These are phyloP conservation scores for Hypoxylon sp. DNA, from an alignment of 2,329 filamentous ascomycete species.

Conservation along the genomic window DNA sequence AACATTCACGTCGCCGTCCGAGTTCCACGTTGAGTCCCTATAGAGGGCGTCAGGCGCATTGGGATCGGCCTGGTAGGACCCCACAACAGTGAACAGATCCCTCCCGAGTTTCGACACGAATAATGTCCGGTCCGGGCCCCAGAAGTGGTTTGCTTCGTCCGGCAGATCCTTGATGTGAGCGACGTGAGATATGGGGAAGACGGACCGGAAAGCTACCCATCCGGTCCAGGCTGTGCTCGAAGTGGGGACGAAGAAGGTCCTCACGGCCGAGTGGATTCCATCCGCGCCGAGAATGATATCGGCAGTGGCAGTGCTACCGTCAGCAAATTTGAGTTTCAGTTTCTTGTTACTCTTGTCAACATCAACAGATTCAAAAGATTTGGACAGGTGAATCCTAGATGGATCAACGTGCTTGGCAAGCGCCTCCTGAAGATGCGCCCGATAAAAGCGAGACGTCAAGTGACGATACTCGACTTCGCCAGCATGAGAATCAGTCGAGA, in stretches of 20 bases:
- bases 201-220: slow-evolving; percentile 62
- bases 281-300: slow-evolving; percentile 68
- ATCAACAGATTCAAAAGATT: slow-evolving; percentile 58
- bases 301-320: slow-evolving; percentile 60
- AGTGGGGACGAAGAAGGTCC: slow-evolving; percentile 60
- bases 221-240: slow-evolving; percentile 60
- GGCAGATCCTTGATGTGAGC: slow-evolving; percentile 58
- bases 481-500: slow-evolving; percentile 60
- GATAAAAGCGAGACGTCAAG: slow-evolving; percentile 62
- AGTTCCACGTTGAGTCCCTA: slow-evolving; percentile 57
- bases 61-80: slow-evolving; percentile 58
- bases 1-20: slow-evolving; percentile 55
- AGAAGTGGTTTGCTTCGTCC: slow-evolving; percentile 62
- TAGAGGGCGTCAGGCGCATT: slow-evolving; percentile 52
- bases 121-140: slow-evolving; percentile 60
- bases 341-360: slow-evolving; percentile 49
- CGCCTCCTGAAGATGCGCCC: slow-evolving; percentile 65
- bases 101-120: slow-evolving; percentile 61
- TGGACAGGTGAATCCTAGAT: slow-evolving; percentile 60
- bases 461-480: slow-evolving; percentile 57
- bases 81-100: slow-evolving; percentile 61
- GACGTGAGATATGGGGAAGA: slow-evolving; percentile 60
- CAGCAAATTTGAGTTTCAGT: slow-evolving; percentile 62
- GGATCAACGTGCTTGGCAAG: slow-evolving; percentile 62
- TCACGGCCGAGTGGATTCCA: slow-evolving; percentile 65